These are phyloP conservation scores for Euphorbia lathyris DNA, from an alignment of 345 rosid species.

Conservation along the genomic window DNA sequence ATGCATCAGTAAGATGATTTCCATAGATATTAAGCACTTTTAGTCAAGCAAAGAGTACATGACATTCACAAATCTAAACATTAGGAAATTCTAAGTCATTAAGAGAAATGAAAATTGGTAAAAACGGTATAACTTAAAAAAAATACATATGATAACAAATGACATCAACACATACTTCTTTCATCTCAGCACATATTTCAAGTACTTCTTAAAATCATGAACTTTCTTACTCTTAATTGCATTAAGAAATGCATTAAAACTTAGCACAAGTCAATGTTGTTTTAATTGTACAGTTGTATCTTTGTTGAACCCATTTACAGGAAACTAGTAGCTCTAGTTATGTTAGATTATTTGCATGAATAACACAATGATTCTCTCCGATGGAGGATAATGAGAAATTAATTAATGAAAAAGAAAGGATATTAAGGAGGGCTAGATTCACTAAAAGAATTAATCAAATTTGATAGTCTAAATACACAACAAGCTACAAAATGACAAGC, in stretches of 20 bases:
- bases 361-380: not conserved
- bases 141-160: not conserved
- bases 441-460: not conserved
- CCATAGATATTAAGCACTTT: slow-evolving; percentile 88
- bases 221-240: not conserved
- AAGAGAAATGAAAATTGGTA: slow-evolving; percentile 11
- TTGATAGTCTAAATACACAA: not conserved
- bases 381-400: not conserved
- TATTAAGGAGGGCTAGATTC: not conserved
- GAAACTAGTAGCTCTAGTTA: no score
- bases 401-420: not conserved
- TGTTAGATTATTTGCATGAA: no score
- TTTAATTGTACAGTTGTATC: not conserved
- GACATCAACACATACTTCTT: not conserved
- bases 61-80: slow-evolving; percentile 86
- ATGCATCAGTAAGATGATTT: slow-evolving; percentile 93
- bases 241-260: not conserved
- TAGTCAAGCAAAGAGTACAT: slow-evolving; percentile 71
- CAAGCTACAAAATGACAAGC: not conserved
- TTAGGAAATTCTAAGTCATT: no score
- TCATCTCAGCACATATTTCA: not conserved
- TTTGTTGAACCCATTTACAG: not conserved
- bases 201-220: not conserved
- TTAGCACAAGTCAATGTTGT: not conserved
- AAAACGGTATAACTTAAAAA: not conserved